Conservation (phyloP, 225 moss, liverwort and hornwort genomes). For the Pseudisothecium myosuroides region DNA sequence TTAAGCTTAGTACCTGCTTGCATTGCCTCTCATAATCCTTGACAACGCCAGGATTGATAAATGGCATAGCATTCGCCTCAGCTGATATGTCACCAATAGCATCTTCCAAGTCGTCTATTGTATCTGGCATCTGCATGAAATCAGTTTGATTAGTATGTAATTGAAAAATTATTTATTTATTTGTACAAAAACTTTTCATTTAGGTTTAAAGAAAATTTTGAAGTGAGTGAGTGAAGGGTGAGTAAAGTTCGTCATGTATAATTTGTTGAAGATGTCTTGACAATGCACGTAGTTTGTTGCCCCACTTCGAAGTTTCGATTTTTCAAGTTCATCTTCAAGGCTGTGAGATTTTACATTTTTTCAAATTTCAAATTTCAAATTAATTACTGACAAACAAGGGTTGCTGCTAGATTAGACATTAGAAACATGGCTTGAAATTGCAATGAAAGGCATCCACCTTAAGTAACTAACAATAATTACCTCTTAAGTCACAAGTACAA, state of each 20-base stretch:
- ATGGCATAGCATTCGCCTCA: conserved; percentile 46
- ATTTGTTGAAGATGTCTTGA: not conserved
- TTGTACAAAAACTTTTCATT: not conserved
- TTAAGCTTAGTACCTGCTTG: conserved; percentile 21
- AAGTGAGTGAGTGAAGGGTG: not conserved
- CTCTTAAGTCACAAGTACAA: not conserved
- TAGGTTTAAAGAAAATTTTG: not conserved
- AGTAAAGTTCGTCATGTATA: not conserved
- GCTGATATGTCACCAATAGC: conserved; percentile 23
- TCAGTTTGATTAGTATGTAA: not conserved
- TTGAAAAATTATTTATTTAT: not conserved
- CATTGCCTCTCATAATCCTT: conserved; percentile 45
- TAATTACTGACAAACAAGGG: not conserved
- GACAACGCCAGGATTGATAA: conserved; percentile 50
- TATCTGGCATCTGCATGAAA: conserved; percentile 37
- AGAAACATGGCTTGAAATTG: not conserved
- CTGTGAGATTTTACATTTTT: not conserved
- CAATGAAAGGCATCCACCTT: not conserved
- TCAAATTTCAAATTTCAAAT: not conserved
- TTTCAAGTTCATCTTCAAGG: not conserved
- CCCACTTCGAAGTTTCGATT: not conserved
- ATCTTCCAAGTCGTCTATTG: conserved; percentile 44
- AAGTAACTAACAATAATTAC: not conserved
- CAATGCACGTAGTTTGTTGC: not conserved
- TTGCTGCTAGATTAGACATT: not conserved